Evolutionary conservation across 164 flowering plant species (phyloP), one percentile per base, ranked within the genome.

Genomic region (Nymphaea colorata): DNA sequence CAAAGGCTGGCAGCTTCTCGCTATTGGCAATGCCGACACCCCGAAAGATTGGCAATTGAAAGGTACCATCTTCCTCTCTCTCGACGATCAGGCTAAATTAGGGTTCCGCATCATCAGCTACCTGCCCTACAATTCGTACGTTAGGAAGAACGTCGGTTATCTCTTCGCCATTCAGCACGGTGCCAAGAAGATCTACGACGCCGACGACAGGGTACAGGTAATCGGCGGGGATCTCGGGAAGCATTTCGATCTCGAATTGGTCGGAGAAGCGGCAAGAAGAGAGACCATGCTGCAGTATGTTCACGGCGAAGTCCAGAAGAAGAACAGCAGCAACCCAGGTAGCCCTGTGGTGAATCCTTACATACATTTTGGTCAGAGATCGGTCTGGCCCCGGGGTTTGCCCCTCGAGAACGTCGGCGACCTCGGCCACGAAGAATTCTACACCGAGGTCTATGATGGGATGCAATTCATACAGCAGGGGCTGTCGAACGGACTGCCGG

Each of bases 331-430:
- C 57, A 51, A 8, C 14, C 3, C 14, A 8, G 57, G 57, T 51
- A 51, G 57, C 14, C 87, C 91, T 0, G 83, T 95, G 55, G 89
- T 90, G 43, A 95, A 95, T 67, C 98, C 99, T 0, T 95, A 95
- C 68, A 76, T 88, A 57, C 99, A 95, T 79, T 95, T 95, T 64
- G 99, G 99, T 67, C 99, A 92, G 74, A 74, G 99, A 51, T 87
- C 99, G 3, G 97, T 92, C 64, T 95, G 99, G 98, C 99, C 99
- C 7, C 79, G 99, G 68, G 99, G 98, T 0, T 80, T 95, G 82
- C 99, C 99, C 6, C 73, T 95, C 70, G 96, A 95, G 72, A 87
- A 90, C 80, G 99, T 90, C 41, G 98, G 98, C 12, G 90, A 92
- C 8, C 59, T 95, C 43, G 85, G 75, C 15, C 94, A 87, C 62